Conservation (phyloP, 495 filamentous ascomycete genomes). For the Neurospora sp. region DNA sequence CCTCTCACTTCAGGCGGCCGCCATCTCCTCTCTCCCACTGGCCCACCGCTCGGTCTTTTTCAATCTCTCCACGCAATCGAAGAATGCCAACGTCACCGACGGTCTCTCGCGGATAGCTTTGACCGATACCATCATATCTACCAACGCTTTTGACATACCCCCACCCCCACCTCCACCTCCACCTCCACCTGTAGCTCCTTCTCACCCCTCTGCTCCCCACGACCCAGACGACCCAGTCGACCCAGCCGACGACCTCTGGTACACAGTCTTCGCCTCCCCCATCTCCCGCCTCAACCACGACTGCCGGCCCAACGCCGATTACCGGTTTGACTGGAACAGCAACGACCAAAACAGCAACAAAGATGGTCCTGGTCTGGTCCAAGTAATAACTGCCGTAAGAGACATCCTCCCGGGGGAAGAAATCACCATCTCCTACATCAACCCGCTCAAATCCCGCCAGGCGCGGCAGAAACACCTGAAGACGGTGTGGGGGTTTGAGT, state of each 20-base stretch:
- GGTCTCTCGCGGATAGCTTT: slow-evolving; percentile 1
- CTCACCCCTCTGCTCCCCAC: too few species aligned
- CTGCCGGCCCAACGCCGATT: slow-evolving; percentile 34
- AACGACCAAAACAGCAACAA: slow-evolving; percentile 8
- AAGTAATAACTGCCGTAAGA: slow-evolving; percentile 26
- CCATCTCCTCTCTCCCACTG: slow-evolving; percentile 15
- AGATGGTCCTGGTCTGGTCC: slow-evolving; percentile 18
- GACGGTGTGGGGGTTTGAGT: slow-evolving; percentile 31
- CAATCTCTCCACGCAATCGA: slow-evolving; percentile 18
- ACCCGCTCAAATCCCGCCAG: slow-evolving; percentile 20
- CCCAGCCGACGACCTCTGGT: slow-evolving; percentile 10
- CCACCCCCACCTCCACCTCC: slow-evolving; percentile 17
- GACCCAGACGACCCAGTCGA: too few species aligned
- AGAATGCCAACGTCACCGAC: neutral
- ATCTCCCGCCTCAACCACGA: slow-evolving; percentile 36
- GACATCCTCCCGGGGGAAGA: slow-evolving; percentile 27
- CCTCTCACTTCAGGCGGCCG: slow-evolving; percentile 13
- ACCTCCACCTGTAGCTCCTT: too few species aligned
- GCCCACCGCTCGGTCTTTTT: slow-evolving; percentile 15
- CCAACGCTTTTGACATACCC: slow-evolving; percentile 28
- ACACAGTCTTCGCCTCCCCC: slow-evolving; percentile 18
- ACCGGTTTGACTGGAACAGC: slow-evolving; percentile 24
- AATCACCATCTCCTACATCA: slow-evolving; percentile 31
- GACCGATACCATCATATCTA: slow-evolving; percentile 18
- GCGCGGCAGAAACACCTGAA: slow-evolving; percentile 16